Conservation (phyloP, 2,329 filamentous ascomycete genomes). For the Arthrobotrys pseudoclavata region DNA sequence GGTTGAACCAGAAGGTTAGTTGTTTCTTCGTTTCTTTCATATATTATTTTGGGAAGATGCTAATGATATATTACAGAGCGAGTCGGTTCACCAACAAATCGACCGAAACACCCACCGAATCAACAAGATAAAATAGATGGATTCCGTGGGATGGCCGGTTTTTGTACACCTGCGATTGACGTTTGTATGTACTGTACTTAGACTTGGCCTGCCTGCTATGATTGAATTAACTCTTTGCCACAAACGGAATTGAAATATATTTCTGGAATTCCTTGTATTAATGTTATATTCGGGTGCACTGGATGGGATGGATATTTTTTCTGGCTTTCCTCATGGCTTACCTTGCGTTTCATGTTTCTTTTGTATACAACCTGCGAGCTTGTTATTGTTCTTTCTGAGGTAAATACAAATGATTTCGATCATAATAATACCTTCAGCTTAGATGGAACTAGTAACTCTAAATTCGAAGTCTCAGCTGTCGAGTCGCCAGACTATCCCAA, state of each 20-base stretch:
- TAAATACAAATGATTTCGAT: background rate
- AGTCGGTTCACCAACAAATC: constrained; percentile 84
- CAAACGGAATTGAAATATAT: constrained; percentile 4
- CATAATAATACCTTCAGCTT: background rate
- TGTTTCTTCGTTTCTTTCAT: background rate
- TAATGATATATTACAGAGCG: constrained; percentile 73
- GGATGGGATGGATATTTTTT: constrained; percentile 16
- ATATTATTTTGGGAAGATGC: constrained; percentile 9
- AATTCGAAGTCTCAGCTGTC: too few species aligned
- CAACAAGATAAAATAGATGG: constrained; percentile 72
- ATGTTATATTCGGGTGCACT: constrained; percentile 16
- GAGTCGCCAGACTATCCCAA: too few species aligned
- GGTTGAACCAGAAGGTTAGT: constrained; percentile 81
- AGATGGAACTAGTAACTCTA: too few species aligned
- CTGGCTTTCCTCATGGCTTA: background rate
- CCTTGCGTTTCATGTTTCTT: background rate
- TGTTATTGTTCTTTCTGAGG: background rate
- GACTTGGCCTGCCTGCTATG: constrained; percentile 7
- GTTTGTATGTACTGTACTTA: constrained; percentile 31
- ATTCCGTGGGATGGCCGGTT: background rate
- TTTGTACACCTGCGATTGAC: background rate
- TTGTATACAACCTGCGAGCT: constrained; percentile 1
- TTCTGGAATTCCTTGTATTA: background rate
- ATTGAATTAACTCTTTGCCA: background rate
- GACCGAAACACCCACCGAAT: constrained; percentile 81